Percentiles rank a stretch among this genome's conserved stretches.
phyloP scores from a whole-genome alignment of 2,329 filamentous ascomycete species.

The Phaeosphaeriaceae sp. region DNA sequence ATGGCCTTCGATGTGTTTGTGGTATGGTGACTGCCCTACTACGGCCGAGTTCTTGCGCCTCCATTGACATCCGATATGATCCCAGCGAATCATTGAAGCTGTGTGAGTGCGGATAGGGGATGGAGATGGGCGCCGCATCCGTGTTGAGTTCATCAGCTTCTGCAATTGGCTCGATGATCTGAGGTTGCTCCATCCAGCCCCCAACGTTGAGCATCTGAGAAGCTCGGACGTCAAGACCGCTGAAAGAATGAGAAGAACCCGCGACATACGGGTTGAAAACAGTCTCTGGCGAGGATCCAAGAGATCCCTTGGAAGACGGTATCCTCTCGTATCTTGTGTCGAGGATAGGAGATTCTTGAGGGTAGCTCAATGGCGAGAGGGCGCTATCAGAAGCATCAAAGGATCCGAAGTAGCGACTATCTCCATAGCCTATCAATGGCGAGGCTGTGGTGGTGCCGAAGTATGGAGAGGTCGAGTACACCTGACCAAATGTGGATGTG shows the following conservation, averaged over 20 bases:
- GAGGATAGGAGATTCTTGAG: conserved; percentile 28
- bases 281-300: conserved; percentile 29
- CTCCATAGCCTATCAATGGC: conserved; percentile 27
- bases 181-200: conserved; percentile 38
- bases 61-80: conserved; percentile 17
- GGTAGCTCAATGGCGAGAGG: conserved; percentile 20
- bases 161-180: conserved; percentile 36
- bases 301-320: conserved; percentile 21
- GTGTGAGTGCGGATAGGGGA: conserved; percentile 31
- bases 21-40: conserved; percentile 40
- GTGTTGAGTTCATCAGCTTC: conserved; percentile 31
- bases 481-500: conserved; percentile 30
- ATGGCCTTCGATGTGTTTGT: conserved; percentile 21
- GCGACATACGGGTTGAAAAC: conserved; percentile 39
- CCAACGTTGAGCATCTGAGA: conserved; percentile 41
- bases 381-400: conserved; percentile 32
- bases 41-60: conserved; percentile 13
- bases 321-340: conserved; percentile 33
- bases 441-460: conserved; percentile 37
- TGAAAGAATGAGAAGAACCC: conserved; percentile 39
- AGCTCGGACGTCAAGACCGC: conserved; percentile 33
- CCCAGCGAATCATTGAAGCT: conserved; percentile 21
- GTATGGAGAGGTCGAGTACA: conserved; percentile 32
- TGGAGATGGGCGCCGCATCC: conserved; percentile 35
- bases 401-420: conserved; percentile 26